phyloP scores from a whole-genome alignment of 345 rosid genomes.

The Arabis hirsuta region DNA sequence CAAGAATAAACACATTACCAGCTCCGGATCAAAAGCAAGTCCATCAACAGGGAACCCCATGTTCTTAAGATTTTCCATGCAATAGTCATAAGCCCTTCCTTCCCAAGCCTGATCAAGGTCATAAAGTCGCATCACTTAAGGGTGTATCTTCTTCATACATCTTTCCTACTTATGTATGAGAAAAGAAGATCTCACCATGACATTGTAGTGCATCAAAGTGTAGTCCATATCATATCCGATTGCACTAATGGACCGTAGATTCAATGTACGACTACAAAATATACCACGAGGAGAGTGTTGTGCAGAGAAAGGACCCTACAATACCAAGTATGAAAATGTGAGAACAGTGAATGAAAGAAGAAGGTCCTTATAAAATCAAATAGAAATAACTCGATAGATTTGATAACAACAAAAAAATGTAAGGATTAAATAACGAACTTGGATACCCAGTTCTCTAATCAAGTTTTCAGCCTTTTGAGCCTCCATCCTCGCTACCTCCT shows the following conservation, averaged over 20 bases:
- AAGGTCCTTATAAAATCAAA: slow-evolving; percentile 1
- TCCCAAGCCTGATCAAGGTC: slow-evolving; percentile 83
- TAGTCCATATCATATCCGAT: slow-evolving; percentile 99
- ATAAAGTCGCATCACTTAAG: slow-evolving; percentile 5
- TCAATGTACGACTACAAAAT: slow-evolving; percentile 92
- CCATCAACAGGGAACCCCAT: slow-evolving; percentile 96
- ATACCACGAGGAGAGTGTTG: slow-evolving; percentile 91
- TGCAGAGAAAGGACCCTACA: slow-evolving; percentile 78
- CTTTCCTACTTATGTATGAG: neutral
- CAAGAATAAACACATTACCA: slow-evolving; percentile 54
- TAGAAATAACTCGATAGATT: neutral
- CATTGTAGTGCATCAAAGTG: slow-evolving; percentile 94
- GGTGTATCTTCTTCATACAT: neutral
- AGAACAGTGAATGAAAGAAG: slow-evolving; percentile 16
- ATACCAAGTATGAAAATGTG: slow-evolving; percentile 13
- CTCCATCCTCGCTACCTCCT: slow-evolving; percentile 79
- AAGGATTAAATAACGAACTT: slow-evolving; percentile 52
- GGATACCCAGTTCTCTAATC: slow-evolving; percentile 75
- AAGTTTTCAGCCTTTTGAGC: slow-evolving; percentile 75
- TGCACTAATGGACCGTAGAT: slow-evolving; percentile 91
- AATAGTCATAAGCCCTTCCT: slow-evolving; percentile 96
- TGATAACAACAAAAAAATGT: neutral
- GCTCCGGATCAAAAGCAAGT: slow-evolving; percentile 84
- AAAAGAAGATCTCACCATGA: slow-evolving; percentile 57
- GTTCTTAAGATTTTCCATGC: slow-evolving; percentile 80